Evolutionary conservation across 225 moss, liverwort and hornwort genomes (phyloP), one percentile per base, ranked within the genome.

Genomic region (Takakia lepidozioides): DNA sequence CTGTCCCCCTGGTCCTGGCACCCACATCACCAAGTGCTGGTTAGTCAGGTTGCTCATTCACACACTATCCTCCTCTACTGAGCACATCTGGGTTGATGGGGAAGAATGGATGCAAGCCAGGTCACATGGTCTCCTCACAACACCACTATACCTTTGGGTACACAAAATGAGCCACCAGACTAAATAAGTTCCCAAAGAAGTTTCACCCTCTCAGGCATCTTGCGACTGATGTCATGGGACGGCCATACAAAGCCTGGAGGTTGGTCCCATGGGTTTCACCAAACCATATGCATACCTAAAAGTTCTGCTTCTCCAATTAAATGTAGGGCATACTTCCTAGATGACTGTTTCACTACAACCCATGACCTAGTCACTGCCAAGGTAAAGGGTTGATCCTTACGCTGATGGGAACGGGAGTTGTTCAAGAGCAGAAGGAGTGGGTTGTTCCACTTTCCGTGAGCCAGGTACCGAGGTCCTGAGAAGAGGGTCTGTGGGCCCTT

Each of bases 351-450:
- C 15, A 2, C 19, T 5, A 40, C 16, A 8, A 40, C n/a, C 3
- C 19, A 7, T n/a, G 15, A 20, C 14, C n/a, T 16, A 17, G n/a
- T 16, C 19, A 41, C 20, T 16, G 17, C 10, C 18, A 6, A 16
- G 0, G 1, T 46, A 22, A 15, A 11, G 45, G 20, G 11, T 23
- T 14, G 40, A 26, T 55, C 27, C 54, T 55, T 63, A 78, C 78
- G 73, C 78, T 2, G 73, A 65, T 53, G 73, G 49, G 59, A 73
- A 65, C 43, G 78, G 79, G 49, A 74, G 36, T 35, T 74, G 49
- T 63, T 79, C 79, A 29, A 70, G 79, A 5, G 59, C 6, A 8
- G 45, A 23, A 8, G 10, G 45, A 21, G 11, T 20, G 25, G 45
- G 1, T 54, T 50, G 54, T 27, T 50, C 63, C 49, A 29, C 52